phyloP scores from a whole-genome alignment of 1,284 basidiomycete genomes.

The Cutaneotrichosporon mucoides region DNA sequence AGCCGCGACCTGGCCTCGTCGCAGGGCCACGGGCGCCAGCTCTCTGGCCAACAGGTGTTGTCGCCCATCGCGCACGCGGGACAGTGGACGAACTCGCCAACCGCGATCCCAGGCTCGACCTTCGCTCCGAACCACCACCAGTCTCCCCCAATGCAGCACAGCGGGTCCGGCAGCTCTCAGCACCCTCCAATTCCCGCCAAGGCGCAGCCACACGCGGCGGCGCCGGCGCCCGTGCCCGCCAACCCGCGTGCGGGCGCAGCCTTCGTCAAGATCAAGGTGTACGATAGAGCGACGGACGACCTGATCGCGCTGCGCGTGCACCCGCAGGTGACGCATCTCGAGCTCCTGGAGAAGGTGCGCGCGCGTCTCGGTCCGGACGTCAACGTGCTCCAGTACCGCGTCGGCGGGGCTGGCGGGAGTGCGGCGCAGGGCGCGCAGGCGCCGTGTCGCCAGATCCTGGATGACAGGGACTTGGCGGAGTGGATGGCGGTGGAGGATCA shows the following conservation, averaged over 20 bases:
- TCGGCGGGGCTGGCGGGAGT: conserved; percentile 39
- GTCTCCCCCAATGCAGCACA: conserved; percentile 10
- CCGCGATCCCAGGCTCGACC: not conserved
- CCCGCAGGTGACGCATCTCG: conserved; percentile 76
- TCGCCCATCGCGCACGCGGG: not conserved
- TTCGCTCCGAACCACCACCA: not conserved
- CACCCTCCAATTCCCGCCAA: too few species aligned
- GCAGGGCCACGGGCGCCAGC: conserved; percentile 3
- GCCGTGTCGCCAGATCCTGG: conserved; percentile 62
- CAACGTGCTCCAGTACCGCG: conserved; percentile 64
- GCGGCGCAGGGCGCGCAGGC: conserved; percentile 48
- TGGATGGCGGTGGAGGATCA: conserved; percentile 78
- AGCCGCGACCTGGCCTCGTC: not conserved
- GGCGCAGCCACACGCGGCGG: conserved; percentile 2
- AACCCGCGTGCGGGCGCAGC: conserved; percentile 46
- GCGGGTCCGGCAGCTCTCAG: not conserved
- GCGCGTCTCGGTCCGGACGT: conserved; percentile 77
- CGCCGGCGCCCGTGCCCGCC: not conserved
- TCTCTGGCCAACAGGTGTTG: not conserved
- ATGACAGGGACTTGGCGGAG: conserved; percentile 65
- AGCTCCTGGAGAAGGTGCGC: conserved; percentile 87
- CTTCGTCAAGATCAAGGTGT: conserved; percentile 97
- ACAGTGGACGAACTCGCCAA: not conserved
- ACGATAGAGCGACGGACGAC: conserved; percentile 84
- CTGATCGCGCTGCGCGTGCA: conserved; percentile 97